A percentile compares a stretch with the other conserved stretches of the same genome.
phyloP scores from a whole-genome alignment of 495 filamentous ascomycete genomes.

The Pseudevernia furfuracea region DNA sequence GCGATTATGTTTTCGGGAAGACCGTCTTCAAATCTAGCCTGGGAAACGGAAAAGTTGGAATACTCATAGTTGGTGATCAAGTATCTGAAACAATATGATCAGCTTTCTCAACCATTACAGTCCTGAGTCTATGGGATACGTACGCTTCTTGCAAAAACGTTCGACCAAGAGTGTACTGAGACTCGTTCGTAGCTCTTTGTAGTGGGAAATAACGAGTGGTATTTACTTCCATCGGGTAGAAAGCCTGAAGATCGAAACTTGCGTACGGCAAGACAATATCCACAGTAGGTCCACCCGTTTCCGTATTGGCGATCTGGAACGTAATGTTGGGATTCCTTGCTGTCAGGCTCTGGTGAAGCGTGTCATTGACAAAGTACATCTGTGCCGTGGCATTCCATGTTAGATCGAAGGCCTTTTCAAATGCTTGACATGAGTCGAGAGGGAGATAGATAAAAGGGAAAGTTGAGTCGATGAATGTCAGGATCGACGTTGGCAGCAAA shows the following conservation, averaged over 20 bases:
- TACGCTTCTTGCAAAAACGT: slow-evolving; percentile 50
- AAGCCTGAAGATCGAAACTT: slow-evolving; percentile 43
- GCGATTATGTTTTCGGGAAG: slow-evolving; percentile 5
- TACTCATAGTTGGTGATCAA: slow-evolving; percentile 25
- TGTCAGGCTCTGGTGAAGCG: slow-evolving; percentile 36
- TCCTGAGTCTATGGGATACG: slow-evolving; percentile 19
- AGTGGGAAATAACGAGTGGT: slow-evolving; percentile 43
- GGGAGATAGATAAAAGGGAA: slow-evolving; percentile 50
- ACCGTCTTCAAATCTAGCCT: slow-evolving; percentile 14
- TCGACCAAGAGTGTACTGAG: slow-evolving; percentile 47
- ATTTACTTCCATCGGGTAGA: slow-evolving; percentile 28
- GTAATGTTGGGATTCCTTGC: slow-evolving; percentile 41
- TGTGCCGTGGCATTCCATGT: slow-evolving; percentile 35
- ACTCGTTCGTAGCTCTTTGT: slow-evolving; percentile 38
- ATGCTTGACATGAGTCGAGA: slow-evolving; percentile 39
- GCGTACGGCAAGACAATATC: slow-evolving; percentile 47
- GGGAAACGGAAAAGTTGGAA: slow-evolving; percentile 23
- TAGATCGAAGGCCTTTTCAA: slow-evolving; percentile 46
- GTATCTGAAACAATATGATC: slow-evolving; percentile 15
- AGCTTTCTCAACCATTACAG: background rate
- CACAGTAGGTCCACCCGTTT: slow-evolving; percentile 36
- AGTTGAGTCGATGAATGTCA: slow-evolving; percentile 46
- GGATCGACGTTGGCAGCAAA: slow-evolving; percentile 22
- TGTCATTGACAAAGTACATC: slow-evolving; percentile 45
- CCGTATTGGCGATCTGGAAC: slow-evolving; percentile 39